Evolutionary conservation across 805 yeast genomes (phyloP).

Genomic region (Saccharomycopsis sp.): DNA sequence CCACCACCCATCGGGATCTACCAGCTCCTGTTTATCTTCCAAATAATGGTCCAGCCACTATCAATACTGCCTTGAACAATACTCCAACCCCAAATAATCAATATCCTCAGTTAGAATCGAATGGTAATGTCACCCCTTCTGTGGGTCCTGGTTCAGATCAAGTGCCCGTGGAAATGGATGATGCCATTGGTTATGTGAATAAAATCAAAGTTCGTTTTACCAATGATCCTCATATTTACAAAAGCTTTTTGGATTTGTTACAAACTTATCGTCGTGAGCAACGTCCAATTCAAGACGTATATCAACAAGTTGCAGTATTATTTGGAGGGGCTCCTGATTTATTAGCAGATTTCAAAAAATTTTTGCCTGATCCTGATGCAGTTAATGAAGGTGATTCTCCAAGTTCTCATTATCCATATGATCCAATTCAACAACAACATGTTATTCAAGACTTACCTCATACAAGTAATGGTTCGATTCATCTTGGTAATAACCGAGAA

Average conservation of each 20-base stretch:
- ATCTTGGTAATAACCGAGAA: too few relatives aligned
- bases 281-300: slow-evolving; percentile 90
- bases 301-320: slow-evolving; percentile 79
- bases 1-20: too few relatives aligned
- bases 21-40: background rate
- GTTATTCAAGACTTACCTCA: too few relatives aligned
- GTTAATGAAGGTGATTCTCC: background rate
- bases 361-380: slow-evolving; percentile 60
- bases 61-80: background rate
- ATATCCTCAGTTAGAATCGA: too few relatives aligned
- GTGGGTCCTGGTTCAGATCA: background rate
- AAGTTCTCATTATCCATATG: background rate
- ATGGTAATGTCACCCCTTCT: background rate
- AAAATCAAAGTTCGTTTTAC: slow-evolving; percentile 92
- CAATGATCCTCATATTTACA: slow-evolving; percentile 90
- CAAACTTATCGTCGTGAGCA: slow-evolving; percentile 97
- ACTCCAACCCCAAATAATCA: background rate
- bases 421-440: slow-evolving; percentile 17
- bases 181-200: slow-evolving; percentile 93
- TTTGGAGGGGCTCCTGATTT: slow-evolving; percentile 92
- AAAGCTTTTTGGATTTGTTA: slow-evolving; percentile 85
- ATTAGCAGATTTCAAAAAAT: slow-evolving; percentile 88
- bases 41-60: background rate
- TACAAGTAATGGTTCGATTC: too few relatives aligned
- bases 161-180: slow-evolving; percentile 72